Evolutionary conservation across 106 monocot species (phyloP), one percentile per base, ranked within the genome.

Genomic region (Agapanthus africanus): DNA sequence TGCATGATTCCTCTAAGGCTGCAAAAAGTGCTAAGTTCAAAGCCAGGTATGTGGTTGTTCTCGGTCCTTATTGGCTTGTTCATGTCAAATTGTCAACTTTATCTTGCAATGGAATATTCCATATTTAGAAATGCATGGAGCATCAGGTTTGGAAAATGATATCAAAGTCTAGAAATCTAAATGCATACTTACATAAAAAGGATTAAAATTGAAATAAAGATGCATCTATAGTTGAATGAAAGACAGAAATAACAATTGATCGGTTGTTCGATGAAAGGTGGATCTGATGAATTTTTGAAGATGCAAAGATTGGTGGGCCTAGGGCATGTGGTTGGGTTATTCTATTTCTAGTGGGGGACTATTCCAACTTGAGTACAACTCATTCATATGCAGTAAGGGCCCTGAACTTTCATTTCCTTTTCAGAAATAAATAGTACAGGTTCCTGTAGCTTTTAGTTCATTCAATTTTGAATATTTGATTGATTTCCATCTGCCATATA

Each of bases 371-470:
- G 56, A 30, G 27, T 10, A 57, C 52, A 57, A 14, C 30, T 57
- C 56, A 57, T 57, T 23, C 38, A 37, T 39, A 39, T 31, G 33
- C 11, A 31, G n/a, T 32, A 60, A 38, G 34, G 62, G 62, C 36
- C 62, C 61, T 62, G 22, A 39, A 23, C n/a, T 64, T 64, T 32
- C n/a, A 37, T 38, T 64, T 64, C 38, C n/a, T 23, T 64, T 64
- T 64, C 38, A 64, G n/a, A 64, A 36, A 19, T 64, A 39, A 64
- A 39, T 38, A 64, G 38, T 64, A 39, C 64, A 38, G 37, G 64
- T 64, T 37, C 64, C n/a, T 64, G 38, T 64, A 64, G 64, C 64
- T 64, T 64, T 64, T 64, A 64, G 23, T 39, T 64, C 38, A 21
- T 23, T 64, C 37, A 64, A 38, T 64, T 39, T 39, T 37, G 1